These are phyloP conservation scores for Hammondia hammondi DNA, from an alignment of 169 alveolate species.

Conservation along the genomic window DNA sequence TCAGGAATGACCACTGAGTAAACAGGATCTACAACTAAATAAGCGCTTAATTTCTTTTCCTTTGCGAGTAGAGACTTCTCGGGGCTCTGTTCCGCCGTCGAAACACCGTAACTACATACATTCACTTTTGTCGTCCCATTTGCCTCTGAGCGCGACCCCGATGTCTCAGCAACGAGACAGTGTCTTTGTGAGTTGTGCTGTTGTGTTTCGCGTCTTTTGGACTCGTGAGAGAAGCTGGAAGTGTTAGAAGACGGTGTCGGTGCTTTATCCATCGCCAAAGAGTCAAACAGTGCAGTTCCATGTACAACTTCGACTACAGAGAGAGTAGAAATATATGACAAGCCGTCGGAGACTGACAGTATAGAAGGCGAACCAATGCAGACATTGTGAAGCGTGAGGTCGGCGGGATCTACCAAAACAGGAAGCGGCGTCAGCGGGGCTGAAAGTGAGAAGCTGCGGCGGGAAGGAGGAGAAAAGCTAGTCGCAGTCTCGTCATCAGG, in stretches of 20 bases:
- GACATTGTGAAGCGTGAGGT: constrained; percentile 52
- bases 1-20: constrained; percentile 16
- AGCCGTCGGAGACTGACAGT: constrained; percentile 50
- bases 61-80: no score
- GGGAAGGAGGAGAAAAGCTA: neutral
- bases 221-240: neutral
- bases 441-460: neutral
- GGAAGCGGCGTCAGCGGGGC: constrained; percentile 43
- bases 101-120: no score
- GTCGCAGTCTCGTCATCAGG: neutral
- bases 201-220: neutral
- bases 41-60: neutral
- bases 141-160: no score
- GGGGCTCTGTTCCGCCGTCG: no score
- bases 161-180: no score
- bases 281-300: neutral
- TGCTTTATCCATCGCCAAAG: neutral
- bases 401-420: constrained; percentile 48
- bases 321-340: constrained; percentile 41
- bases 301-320: constrained; percentile 27
- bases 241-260: neutral
- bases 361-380: constrained; percentile 56
- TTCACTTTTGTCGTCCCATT: no score
- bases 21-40: neutral
- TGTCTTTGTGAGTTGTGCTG: no score